These are phyloP conservation scores for Calocybe gangraenosa DNA, from an alignment of 768 basidiomycete genomes.

Conservation along the genomic window DNA sequence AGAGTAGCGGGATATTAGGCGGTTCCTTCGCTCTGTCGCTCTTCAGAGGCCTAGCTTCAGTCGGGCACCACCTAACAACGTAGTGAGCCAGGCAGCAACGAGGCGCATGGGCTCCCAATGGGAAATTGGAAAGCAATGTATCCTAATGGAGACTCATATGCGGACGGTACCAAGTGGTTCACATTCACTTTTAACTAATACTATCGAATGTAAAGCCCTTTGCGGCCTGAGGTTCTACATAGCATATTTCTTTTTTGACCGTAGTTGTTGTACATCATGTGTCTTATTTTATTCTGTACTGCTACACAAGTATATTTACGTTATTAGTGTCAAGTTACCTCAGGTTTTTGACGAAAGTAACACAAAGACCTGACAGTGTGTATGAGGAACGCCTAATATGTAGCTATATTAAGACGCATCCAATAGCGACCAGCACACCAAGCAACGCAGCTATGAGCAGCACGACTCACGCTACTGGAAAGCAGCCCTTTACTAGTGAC, in stretches of 20 bases:
- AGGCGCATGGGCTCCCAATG: conserved; percentile 12
- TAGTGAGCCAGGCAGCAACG: conserved; percentile 27
- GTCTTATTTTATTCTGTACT: too few relatives aligned
- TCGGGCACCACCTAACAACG: conserved; percentile 19
- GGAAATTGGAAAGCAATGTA: neutral
- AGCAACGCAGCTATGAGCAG: conserved; percentile 6
- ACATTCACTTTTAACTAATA: neutral
- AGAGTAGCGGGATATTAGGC: conserved; percentile 10
- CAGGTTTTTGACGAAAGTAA: neutral
- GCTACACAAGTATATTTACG: too few relatives aligned
- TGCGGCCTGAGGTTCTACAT: too few relatives aligned
- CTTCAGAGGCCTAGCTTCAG: conserved; percentile 18
- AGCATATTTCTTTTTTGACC: too few relatives aligned
- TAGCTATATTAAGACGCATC: conserved; percentile 5
- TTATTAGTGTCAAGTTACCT: too few relatives aligned
- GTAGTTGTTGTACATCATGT: too few relatives aligned
- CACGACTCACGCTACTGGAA: conserved; percentile 11
- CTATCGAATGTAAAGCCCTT: neutral
- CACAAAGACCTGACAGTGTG: neutral
- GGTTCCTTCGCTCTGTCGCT: conserved; percentile 13
- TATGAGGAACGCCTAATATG: neutral
- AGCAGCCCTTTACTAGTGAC: conserved; percentile 9
- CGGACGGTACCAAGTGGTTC: conserved; percentile 1
- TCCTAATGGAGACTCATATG: neutral
- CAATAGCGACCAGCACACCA: conserved; percentile 5